Evolutionary conservation across 345 rosid genomes (phyloP), one percentile per base, ranked within the genome.

Genomic region (Orychophragmus violaceus): DNA sequence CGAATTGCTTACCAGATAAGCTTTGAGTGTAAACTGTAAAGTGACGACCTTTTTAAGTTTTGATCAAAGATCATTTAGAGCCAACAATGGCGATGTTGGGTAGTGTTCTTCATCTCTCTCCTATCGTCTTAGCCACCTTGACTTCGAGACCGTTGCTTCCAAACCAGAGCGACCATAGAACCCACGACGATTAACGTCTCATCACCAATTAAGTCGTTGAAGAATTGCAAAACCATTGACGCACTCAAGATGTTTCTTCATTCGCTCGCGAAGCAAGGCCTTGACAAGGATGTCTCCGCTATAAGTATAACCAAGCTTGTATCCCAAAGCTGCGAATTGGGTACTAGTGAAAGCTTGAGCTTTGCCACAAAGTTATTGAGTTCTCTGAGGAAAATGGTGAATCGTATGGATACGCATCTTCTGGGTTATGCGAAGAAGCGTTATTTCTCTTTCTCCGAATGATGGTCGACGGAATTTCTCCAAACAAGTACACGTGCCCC

Each of bases 401-500:
- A 41, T 64, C 68, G 17, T 60, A 8, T 8, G 86, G 87, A 2
- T 84, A 71, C 32, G 72, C 86, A 27, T 64, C 70, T 54, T 21
- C 70, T 65, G 93, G 83, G 42, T 51, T 77, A 32, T 79, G 81
- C 11, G 69, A 77, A 1, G 78, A 74, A 63, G 86, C 87, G 9
- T 13, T 87, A 1, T 65, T 48, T 53, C 63, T 82, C 32, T 82
- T 71, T 49, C 46, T 76, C 50, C 64, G 74, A 51, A 75, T 83
- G 85, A 23, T 81, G 59, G 60, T 29, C 32, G 13, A 62, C 30
- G 84, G 86, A 4, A 11, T 83, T 37, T 52, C 64, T 52, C 89
- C 93, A 2, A 86, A 87, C 32, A 80, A 81, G 53, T 87, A 70
- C 60, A 84, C 84, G 32, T 82, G 84, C 45, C 45, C 87, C 93